phyloP scores from a whole-genome alignment of 164 flowering plant genomes.

The Vitis rotundifolia region DNA sequence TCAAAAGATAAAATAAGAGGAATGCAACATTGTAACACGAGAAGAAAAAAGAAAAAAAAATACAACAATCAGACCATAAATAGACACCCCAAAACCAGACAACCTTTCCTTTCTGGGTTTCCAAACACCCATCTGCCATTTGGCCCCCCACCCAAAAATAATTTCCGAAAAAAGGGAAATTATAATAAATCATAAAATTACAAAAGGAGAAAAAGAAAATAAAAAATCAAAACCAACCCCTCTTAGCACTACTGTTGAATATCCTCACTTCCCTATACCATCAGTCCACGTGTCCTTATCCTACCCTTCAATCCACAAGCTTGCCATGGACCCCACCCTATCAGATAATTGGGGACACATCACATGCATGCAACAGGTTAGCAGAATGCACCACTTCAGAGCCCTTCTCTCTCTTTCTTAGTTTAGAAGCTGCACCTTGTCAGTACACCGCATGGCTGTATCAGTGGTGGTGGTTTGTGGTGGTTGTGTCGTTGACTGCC shows the following conservation, averaged over 20 bases:
- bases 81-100: too few relatives aligned
- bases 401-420: conserved; percentile 2
- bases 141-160: background rate
- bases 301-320: background rate
- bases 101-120: too few relatives aligned
- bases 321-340: conserved; percentile 6
- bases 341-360: conserved; percentile 10
- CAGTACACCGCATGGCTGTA: conserved; percentile 14
- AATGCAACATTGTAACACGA: too few relatives aligned
- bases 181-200: too few relatives aligned
- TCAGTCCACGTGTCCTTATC: conserved; percentile 9
- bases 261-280: background rate
- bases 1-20: too few relatives aligned
- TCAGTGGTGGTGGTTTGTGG: conserved; percentile 6
- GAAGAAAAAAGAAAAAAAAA: too few relatives aligned
- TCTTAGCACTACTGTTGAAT: background rate
- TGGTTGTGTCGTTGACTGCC: background rate
- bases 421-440: conserved; percentile 23
- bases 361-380: conserved; percentile 19
- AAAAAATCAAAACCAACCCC: background rate
- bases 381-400: conserved; percentile 2
- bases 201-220: background rate
- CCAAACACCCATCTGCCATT: background rate
- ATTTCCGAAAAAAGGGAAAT: background rate
- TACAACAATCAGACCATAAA: too few relatives aligned